Evolutionary conservation across 2,329 filamentous ascomycete genomes (phyloP).

Genomic region (Aspergillus fumigatus): DNA sequence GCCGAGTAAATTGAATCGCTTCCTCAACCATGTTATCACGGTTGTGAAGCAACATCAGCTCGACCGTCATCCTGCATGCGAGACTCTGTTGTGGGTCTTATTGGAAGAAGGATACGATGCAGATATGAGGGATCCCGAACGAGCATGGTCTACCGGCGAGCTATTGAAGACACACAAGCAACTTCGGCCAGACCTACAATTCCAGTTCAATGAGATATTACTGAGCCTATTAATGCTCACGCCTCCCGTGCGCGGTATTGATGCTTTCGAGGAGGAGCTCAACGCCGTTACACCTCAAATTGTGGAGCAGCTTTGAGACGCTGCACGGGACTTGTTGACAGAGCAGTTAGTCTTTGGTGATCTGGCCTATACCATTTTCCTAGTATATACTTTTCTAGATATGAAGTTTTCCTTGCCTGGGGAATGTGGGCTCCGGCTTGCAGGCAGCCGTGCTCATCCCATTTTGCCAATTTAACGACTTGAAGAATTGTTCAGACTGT

Average conservation of each 20-base stretch:
- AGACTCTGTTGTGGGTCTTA: conserved; percentile 39
- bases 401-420: background rate
- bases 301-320: background rate
- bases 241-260: conserved; percentile 28
- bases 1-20: conserved; percentile 28
- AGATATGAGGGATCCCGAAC: conserved; percentile 33
- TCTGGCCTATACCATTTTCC: background rate
- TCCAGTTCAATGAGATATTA: conserved; percentile 38
- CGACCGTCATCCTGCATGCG: conserved; percentile 32
- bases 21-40: conserved; percentile 23
- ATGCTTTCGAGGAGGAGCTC: conserved; percentile 32
- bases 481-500: background rate
- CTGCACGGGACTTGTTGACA: background rate
- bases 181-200: conserved; percentile 34
- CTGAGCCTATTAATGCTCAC: conserved; percentile 34
- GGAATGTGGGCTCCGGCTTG: background rate
- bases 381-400: background rate
- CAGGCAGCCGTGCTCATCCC: background rate
- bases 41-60: conserved; percentile 29
- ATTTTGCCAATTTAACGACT: background rate
- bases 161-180: conserved; percentile 32
- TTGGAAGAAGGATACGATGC: conserved; percentile 33
- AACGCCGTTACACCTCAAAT: conserved; percentile 2
- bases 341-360: background rate
- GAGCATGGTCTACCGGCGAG: conserved; percentile 35